phyloP scores from a whole-genome alignment of 2,329 filamentous ascomycete genomes.

The Curvularia sp. region DNA sequence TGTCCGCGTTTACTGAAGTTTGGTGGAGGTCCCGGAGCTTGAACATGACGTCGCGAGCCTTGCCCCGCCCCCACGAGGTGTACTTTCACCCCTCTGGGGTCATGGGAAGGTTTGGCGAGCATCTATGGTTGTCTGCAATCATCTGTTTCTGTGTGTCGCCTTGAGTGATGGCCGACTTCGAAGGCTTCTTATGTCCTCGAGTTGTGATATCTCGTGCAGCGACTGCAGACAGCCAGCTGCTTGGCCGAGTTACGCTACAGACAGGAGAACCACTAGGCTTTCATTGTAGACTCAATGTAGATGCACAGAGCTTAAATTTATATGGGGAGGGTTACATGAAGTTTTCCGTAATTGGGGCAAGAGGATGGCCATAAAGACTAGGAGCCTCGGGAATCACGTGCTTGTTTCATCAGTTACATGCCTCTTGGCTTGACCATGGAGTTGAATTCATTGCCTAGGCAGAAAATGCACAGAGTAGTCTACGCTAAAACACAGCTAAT shows the following conservation, averaged over 20 bases:
- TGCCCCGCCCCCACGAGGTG: slow-evolving; percentile 21
- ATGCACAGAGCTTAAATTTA: neutral
- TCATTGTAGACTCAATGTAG: neutral
- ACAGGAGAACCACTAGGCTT: neutral
- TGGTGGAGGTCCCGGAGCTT: slow-evolving; percentile 16
- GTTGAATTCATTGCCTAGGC: neutral
- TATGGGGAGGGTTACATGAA: neutral
- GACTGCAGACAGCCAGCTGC: neutral
- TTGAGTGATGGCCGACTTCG: neutral
- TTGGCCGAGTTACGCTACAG: neutral
- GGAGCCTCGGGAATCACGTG: neutral
- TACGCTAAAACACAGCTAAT: neutral
- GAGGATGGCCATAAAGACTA: neutral
- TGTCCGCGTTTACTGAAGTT: slow-evolving; percentile 14
- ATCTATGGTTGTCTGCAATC: neutral
- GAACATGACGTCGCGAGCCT: slow-evolving; percentile 22
- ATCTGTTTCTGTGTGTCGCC: neutral
- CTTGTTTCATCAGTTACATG: neutral
- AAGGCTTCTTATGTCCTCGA: neutral
- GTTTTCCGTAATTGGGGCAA: neutral
- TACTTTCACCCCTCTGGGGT: slow-evolving; percentile 1
- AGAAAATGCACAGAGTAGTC: neutral
- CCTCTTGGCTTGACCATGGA: neutral
- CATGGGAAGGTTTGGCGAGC: slow-evolving; percentile 12
- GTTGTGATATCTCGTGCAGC: neutral